These are phyloP conservation scores for Chaetomiaceae sp. DNA, from an alignment of 2,329 filamentous ascomycete species.

Conservation along the genomic window DNA sequence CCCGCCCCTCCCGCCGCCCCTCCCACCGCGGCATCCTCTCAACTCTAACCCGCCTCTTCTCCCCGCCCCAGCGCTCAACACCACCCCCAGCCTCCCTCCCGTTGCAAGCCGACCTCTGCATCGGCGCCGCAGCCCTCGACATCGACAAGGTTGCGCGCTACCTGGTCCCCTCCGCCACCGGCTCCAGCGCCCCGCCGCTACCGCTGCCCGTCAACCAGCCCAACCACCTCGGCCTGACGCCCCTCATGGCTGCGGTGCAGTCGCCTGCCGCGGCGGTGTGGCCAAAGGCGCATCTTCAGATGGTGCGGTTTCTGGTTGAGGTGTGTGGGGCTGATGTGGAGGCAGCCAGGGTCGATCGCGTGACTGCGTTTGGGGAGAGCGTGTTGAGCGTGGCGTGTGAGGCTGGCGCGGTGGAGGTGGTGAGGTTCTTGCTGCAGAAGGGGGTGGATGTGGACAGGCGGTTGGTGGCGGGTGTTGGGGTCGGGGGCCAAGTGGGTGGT, in stretches of 20 bases:
- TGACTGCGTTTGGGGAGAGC: constrained; percentile 7
- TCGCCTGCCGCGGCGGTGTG: background rate
- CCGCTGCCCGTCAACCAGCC: constrained; percentile 14
- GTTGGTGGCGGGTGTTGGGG: background rate
- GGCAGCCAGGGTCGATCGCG: background rate
- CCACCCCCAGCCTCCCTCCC: constrained; percentile 1
- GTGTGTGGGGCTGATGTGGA: constrained; percentile 22
- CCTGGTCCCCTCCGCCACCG: background rate
- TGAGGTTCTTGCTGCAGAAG: constrained; percentile 15
- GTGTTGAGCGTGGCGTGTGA: constrained; percentile 14
- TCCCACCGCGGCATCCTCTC: background rate
- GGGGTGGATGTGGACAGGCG: constrained; percentile 16
- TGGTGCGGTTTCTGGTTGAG: constrained; percentile 23
- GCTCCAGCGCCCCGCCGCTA: no score
- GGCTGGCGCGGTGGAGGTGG: constrained; percentile 6
- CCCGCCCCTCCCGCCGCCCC: no score
- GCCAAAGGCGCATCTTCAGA: constrained; percentile 18
- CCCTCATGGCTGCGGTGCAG: constrained; percentile 17
- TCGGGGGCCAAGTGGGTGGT: background rate
- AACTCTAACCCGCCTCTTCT: constrained; percentile 7
- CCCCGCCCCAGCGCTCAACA: background rate
- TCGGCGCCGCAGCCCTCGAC: constrained; percentile 21
- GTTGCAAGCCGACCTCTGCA: constrained; percentile 21
- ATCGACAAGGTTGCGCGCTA: constrained; percentile 17
- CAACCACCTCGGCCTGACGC: constrained; percentile 21